Base-by-base conservation (phyloP, 345 rosid species). In the Cardiospermum halicacabum region DNA sequence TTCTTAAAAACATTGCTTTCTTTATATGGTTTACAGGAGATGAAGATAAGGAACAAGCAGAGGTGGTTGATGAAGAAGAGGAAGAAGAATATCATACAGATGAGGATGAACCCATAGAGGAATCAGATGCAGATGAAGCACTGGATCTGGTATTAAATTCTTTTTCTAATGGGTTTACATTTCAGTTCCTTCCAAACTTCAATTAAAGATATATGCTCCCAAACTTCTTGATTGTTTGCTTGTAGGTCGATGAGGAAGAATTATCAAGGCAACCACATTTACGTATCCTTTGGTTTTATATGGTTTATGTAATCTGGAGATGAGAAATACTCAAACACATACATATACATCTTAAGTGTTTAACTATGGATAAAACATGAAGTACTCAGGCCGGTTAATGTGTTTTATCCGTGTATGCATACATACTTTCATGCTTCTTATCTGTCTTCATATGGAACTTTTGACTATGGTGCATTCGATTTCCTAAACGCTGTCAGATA, bases 41-140 rank as follows among this genome's bases (percentile, higher is more conserved):
- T 50, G 84, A 78, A 60, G 80, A 78, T 25, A 68, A 32, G 73
- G 86, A 70, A 24, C 77, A 70, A 67, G 22, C 53, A 25, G 74
- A 67, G 31, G 71, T 50, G 49, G 49, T 34, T 67, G 72, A 71
- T 54, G 77, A 76, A 19, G 87, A 66, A 53, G 80, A 83, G 76
- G 89, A 55, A 36, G 80, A n/a, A n/a, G n/a, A n/a, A 71, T 31
- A 84, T 85, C 56, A 72, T 77, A 32, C 88, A 79, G 24, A 80
- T 68, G n/a, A n/a, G 60, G 84, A 81, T 50, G 91, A 80, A 39
- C 85, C 77, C 70, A 78, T 78, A 58, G 98, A 90, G 59, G 89
- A 84, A 71, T 49, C 82, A 30, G 96, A 85, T 78, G 82, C 68
- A 50, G 72, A 82, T 60, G 92, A 79, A 26, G 84, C 77, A 49